Conservation (phyloP, 2,329 filamentous ascomycete genomes). For the Sporothrix phasma region DNA sequence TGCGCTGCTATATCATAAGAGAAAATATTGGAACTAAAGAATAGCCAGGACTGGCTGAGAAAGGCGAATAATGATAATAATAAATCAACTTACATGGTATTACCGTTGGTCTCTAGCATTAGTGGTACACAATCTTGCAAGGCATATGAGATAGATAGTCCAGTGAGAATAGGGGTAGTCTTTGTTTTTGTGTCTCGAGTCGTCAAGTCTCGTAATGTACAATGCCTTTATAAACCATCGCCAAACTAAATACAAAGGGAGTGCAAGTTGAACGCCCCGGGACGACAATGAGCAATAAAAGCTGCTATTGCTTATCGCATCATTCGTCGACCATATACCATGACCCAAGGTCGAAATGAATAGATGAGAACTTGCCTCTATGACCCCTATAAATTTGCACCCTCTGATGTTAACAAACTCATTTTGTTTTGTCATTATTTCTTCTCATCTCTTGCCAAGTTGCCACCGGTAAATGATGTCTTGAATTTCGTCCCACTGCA, state of each 20-base stretch:
- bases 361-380: neutral
- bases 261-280: neutral
- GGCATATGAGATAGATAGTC: neutral
- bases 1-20: too few relatives aligned
- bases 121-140: too few relatives aligned
- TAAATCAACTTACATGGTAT: too few relatives aligned
- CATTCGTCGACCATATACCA: neutral
- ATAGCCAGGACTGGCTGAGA: too few relatives aligned
- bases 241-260: neutral
- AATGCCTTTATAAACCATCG: neutral
- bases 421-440: neutral
- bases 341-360: neutral
- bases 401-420: neutral
- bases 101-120: too few relatives aligned
- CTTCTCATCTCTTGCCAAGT: conserved; percentile 48
- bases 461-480: conserved; percentile 76
- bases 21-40: too few relatives aligned
- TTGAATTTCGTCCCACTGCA: conserved; percentile 85
- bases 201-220: neutral
- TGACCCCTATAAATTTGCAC: neutral
- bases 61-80: too few relatives aligned
- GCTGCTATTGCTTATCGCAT: neutral
- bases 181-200: neutral
- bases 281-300: neutral
- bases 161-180: neutral